Conservation (phyloP, 2,329 filamentous ascomycete genomes). For the Xylaria polymorpha region DNA sequence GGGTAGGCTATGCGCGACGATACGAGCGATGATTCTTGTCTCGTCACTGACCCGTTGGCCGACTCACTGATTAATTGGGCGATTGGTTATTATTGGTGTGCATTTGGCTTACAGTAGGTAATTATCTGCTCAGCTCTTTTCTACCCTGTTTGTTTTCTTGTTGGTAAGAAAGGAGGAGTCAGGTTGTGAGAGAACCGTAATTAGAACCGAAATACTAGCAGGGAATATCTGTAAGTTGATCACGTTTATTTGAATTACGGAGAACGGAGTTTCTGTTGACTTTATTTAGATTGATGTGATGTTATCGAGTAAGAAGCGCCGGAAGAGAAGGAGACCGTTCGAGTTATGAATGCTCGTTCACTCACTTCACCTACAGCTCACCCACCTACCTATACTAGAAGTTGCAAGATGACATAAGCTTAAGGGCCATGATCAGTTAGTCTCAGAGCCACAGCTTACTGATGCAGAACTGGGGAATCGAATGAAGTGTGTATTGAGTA, state of each 20-base stretch:
- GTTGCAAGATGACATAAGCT: background rate
- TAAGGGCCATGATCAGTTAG: background rate
- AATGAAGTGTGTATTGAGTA: conserved; percentile 4
- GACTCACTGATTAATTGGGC: no score
- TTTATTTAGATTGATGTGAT: background rate
- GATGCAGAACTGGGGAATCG: background rate
- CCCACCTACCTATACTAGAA: background rate
- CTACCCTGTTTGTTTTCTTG: background rate
- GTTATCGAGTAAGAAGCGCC: no score
- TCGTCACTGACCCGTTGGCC: background rate
- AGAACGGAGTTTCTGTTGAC: background rate
- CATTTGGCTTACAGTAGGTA: no score
- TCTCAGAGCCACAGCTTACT: background rate
- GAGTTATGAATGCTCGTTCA: background rate
- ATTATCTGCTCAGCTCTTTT: no score
- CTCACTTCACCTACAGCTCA: background rate
- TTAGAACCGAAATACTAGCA: background rate
- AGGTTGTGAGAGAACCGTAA: no score
- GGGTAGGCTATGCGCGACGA: background rate
- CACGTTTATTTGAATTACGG: background rate
- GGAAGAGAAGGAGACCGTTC: background rate
- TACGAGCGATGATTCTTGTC: background rate
- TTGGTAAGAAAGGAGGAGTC: background rate
- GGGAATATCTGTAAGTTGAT: background rate
- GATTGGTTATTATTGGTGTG: no score